Evolutionary conservation across 306 rosid species (phyloP), one percentile per base, ranked within the genome.

Genomic region (Malus sieversii): DNA sequence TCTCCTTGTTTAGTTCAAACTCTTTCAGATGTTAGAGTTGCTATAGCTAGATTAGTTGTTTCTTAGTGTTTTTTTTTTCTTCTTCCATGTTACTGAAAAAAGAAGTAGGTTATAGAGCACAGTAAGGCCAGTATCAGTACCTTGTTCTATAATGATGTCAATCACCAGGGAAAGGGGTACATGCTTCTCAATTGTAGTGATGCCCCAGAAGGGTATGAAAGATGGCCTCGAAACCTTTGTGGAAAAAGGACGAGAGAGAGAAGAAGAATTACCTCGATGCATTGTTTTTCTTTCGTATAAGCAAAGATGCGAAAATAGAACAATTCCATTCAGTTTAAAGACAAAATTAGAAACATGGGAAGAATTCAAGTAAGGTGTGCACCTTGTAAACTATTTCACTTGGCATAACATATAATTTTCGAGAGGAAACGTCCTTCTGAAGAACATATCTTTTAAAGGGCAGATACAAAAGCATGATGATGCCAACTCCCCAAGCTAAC

Each of bases 401-500:
- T 25, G 85, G 87, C 6, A 97, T 93, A 77, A 91, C 93, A 83
- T 86, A 88, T 75, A 91, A 80, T 82, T 82, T 89, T 51, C 97
- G 97, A 1, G 96, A 87, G 22, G 88, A 80, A 46, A 90, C 73
- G 79, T 94, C 95, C 87, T 90, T 94, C 75, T 65, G 89, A 77
- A 92, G 90, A 73, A 91, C 87, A 59, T 86, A 87, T 85, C 91
- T 88, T 77, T 81, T 78, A 64, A 88, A 38, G 74, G 97, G 98
- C 32, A 94, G 90, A 88, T 91, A 94, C 52, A 94, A 85, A 77
- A 94, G 86, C 97, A 94, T 88, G 70, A 94, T 68, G 78, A 94
- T 74, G 40, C 98, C 98, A 78, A 86, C 60, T 73, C 97, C 97
- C 98, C 98, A 95, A 74, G 97, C 98, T 78, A 90, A 88, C 87